Conservation (phyloP, 2,329 filamentous ascomycete species). For the Volutella citrinella region DNA sequence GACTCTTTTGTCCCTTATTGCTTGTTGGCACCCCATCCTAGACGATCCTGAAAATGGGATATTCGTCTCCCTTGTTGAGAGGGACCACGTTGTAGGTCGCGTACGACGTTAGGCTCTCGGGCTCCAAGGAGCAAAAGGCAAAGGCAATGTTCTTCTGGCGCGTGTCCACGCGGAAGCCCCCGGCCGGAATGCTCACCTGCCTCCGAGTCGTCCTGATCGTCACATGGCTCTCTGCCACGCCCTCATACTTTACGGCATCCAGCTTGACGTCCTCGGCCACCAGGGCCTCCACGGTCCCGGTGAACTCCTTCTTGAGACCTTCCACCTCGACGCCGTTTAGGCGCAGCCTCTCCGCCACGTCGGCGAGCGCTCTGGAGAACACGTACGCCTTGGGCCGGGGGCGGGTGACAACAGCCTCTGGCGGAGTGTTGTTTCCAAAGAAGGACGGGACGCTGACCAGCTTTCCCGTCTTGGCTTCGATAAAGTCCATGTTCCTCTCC, state of each 20-base stretch:
- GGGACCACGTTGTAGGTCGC: conserved; percentile 29
- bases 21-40: no score
- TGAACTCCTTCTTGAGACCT: conserved; percentile 17
- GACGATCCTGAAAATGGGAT: conserved; percentile 27
- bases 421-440: conserved; percentile 29
- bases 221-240: conserved; percentile 20
- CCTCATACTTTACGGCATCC: conserved; percentile 24
- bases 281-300: conserved; percentile 25
- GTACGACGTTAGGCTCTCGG: conserved; percentile 32
- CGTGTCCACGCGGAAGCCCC: conserved; percentile 30
- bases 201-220: conserved; percentile 14
- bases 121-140: conserved; percentile 28
- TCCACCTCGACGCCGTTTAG: conserved; percentile 24
- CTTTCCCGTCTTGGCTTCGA: conserved; percentile 23
- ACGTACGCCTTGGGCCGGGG: conserved; percentile 28
- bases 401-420: conserved; percentile 25
- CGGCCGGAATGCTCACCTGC: conserved; percentile 22
- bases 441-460: conserved; percentile 24
- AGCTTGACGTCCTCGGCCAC: conserved; percentile 21
- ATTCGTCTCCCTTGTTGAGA: conserved; percentile 26
- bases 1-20: no score
- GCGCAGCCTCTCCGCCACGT: conserved; percentile 24
- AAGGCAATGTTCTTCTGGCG: conserved; percentile 30
- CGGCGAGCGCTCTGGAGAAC: conserved; percentile 26
- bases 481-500: conserved; percentile 21